Evolutionary conservation across 345 rosid species (phyloP).

Genomic region (Microthlaspi erraticum): DNA sequence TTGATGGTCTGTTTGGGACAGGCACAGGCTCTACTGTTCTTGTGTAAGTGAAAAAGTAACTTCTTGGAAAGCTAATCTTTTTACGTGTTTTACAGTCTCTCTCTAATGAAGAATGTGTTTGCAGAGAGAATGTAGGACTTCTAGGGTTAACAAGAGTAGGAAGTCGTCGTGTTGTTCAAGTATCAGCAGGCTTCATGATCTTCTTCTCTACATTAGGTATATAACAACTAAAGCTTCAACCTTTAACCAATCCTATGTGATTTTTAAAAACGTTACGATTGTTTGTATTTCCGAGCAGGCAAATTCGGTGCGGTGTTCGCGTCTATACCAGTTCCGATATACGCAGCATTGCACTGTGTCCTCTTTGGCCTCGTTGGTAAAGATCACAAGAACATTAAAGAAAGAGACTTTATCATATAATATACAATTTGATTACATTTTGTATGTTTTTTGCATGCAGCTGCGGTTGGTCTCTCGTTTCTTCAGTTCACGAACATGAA

Average conservation of each 20-base stretch:
- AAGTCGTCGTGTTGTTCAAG: constrained; percentile 95
- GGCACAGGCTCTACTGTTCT: constrained; percentile 91
- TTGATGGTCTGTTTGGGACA: constrained; percentile 95
- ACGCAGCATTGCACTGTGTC: constrained; percentile 84
- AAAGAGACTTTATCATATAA: no score
- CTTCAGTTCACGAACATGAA: constrained; percentile 99
- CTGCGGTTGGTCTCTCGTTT: constrained; percentile 90
- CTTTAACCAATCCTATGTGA: not conserved
- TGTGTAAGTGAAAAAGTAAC: constrained; percentile 58
- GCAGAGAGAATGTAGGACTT: constrained; percentile 95
- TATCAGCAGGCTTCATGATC: constrained; percentile 97
- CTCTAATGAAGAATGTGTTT: constrained; percentile 7
- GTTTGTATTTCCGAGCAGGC: constrained; percentile 52
- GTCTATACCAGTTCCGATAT: constrained; percentile 91
- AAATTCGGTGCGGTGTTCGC: constrained; percentile 98
- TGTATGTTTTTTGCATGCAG: constrained; percentile 45
- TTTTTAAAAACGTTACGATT: not conserved
- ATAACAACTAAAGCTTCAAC: not conserved
- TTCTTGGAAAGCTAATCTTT: not conserved
- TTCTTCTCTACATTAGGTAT: constrained; percentile 88
- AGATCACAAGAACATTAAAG: no score
- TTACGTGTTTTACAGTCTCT: not conserved
- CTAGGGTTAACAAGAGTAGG: constrained; percentile 96
- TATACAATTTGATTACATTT: not conserved
- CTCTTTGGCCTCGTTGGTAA: constrained; percentile 90